Evolutionary conservation across 2,329 filamentous ascomycete species (phyloP), one percentile per base, ranked within the genome.

Genomic region (Aspergillus fischeri): DNA sequence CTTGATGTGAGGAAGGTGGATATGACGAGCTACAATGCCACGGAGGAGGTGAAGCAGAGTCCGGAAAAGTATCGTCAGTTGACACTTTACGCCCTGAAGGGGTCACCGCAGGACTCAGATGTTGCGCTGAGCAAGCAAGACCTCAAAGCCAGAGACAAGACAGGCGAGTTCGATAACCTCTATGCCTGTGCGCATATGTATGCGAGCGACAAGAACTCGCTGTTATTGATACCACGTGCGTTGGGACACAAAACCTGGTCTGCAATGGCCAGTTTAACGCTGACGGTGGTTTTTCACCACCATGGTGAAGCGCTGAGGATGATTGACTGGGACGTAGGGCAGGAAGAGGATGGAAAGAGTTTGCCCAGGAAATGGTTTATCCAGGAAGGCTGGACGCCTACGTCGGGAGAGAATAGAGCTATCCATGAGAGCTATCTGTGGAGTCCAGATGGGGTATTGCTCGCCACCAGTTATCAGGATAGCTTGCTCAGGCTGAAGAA

Each of bases 131-230:
- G 66, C 28, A 63, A 51, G 25, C 59, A 61, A 27, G 53, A 59
- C 20, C 52, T 60, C 38, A 58, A 56, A 49, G 38, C 38, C 2
- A 67, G 58, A 35, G 72, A 73, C 17, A 55, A 64, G 52, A 70
- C 52, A 14, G 76, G 65, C 57, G 72, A 67, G 59, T 73, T 67
- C 51, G 76, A 81, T 32, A 85, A 85, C 60, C 67, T 85, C 20
- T 82, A 85, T 60, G 78, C 81, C 1, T 83, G 80, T 61, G 82
- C 81, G 3, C 83, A 86, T 66, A 71, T 84, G 47, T 85, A 83
- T 63, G 79, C 82, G 0, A 81, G 79, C 35, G 83, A 85, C 62
- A 77, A 79, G 25, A 85, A 85, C 56, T 80, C 79, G 20, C 69
- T 84, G 11, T 79, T 80, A 66, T 68, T 83, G 48, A 76, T 83